phyloP scores from a whole-genome alignment of 2,329 filamentous ascomycete species.

The Mariannaea sp. region DNA sequence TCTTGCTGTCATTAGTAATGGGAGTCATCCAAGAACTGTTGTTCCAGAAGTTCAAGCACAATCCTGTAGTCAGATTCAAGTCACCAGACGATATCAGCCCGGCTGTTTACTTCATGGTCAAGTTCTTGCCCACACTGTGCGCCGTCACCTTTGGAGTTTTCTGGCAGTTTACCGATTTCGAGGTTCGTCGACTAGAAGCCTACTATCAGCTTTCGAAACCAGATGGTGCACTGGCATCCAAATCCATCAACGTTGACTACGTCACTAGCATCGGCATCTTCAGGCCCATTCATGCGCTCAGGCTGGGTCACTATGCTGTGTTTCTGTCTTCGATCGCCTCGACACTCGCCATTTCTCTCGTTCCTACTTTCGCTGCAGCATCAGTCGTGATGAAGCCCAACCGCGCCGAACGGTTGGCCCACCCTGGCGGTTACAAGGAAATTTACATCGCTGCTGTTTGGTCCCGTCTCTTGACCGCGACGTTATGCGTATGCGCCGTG shows the following conservation, averaged over 20 bases:
- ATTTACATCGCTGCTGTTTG: slow-evolving; percentile 62
- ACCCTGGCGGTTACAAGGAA: slow-evolving; percentile 54
- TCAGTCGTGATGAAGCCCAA: slow-evolving; percentile 62
- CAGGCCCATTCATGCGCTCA: slow-evolving; percentile 66
- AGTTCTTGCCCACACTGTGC: slow-evolving; percentile 65
- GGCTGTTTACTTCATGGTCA: slow-evolving; percentile 63
- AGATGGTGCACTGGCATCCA: slow-evolving; percentile 63
- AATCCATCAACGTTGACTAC: slow-evolving; percentile 76
- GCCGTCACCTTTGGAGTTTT: slow-evolving; percentile 66
- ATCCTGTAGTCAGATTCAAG: slow-evolving; percentile 56
- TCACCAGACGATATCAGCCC: slow-evolving; percentile 56
- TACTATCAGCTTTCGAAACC: slow-evolving; percentile 68
- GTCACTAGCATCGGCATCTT: slow-evolving; percentile 70
- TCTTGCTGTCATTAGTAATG: slow-evolving; percentile 58
- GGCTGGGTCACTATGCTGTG: slow-evolving; percentile 69
- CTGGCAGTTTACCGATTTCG: slow-evolving; percentile 70
- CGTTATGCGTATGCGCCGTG: slow-evolving; percentile 61
- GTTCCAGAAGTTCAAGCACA: slow-evolving; percentile 53
- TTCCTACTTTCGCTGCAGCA: slow-evolving; percentile 70
- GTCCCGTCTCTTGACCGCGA: slow-evolving; percentile 64
- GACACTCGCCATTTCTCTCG: slow-evolving; percentile 67
- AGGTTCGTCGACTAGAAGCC: slow-evolving; percentile 68
- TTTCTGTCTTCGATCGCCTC: slow-evolving; percentile 68
- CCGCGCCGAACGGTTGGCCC: slow-evolving; percentile 48
- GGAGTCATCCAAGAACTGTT: slow-evolving; percentile 59